Percentiles rank a stretch among this genome's conserved stretches.
Evolutionary conservation across 106 monocot genomes (phyloP).

Genomic region (Phalaenopsis equestris): DNA sequence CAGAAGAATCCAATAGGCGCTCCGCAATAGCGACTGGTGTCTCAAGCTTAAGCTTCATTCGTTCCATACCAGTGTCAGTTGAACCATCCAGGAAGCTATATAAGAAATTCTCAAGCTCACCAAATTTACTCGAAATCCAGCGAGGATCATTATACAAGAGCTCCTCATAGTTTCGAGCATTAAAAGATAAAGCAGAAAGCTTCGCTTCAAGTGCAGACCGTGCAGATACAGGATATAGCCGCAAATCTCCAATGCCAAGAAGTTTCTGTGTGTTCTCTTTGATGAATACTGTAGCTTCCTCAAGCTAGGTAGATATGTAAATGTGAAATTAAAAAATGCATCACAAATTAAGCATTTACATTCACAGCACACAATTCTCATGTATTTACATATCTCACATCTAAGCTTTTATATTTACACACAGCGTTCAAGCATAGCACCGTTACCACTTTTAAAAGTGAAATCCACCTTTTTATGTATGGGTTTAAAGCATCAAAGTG

Average conservation of each 20-base stretch:
- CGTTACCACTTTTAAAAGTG: no score
- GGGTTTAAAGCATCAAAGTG: no score
- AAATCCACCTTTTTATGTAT: no score
- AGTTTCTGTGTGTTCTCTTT: conserved; percentile 58
- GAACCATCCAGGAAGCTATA: conserved; percentile 88
- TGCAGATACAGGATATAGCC: conserved; percentile 85
- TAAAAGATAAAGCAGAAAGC: conserved; percentile 32
- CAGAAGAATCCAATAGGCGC: conserved; percentile 57
- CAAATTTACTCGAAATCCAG: conserved; percentile 80
- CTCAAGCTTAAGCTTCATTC: conserved; percentile 79
- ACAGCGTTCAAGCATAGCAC: no score
- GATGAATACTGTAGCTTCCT: conserved; percentile 70
- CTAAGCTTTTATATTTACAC: no score
- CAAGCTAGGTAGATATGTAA: conserved; percentile 45
- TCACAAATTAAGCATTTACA: no score
- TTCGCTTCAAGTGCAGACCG: conserved; percentile 80
- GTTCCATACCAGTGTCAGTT: conserved; percentile 72
- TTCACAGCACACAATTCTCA: no score
- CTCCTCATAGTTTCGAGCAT: conserved; percentile 19
- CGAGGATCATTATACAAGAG: conserved; percentile 40
- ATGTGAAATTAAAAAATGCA: background rate
- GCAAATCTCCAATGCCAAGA: conserved; percentile 59
- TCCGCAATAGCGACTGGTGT: conserved; percentile 84
- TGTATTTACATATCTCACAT: no score
- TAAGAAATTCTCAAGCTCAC: conserved; percentile 65